A percentile compares a stretch with the other conserved stretches of the same genome.
phyloP scores from a whole-genome alignment of 2,329 filamentous ascomycete species.

The Chaetomiaceae sp. region DNA sequence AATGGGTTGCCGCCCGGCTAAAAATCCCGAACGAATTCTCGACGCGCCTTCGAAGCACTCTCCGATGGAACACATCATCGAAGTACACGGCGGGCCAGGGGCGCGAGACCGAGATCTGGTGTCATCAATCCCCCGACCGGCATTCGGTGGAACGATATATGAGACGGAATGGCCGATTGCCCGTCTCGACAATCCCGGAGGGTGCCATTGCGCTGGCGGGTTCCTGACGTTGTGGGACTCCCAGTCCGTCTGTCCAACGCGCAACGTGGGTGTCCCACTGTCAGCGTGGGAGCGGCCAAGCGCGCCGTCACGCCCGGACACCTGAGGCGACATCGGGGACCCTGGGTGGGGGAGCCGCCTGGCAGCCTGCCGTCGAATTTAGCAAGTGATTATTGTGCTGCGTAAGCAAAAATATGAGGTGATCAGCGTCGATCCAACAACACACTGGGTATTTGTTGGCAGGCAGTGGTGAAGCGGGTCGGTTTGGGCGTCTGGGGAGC shows the following conservation, averaged over 20 bases:
- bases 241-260: conserved; percentile 18
- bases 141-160: conserved; percentile 25
- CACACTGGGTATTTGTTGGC: background rate
- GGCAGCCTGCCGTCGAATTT: conserved; percentile 6
- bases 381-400: background rate
- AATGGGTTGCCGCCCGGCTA: conserved; percentile 53
- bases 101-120: conserved; percentile 30
- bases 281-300: conserved; percentile 1
- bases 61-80: conserved; percentile 36
- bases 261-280: background rate
- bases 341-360: background rate
- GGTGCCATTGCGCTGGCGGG: conserved; percentile 10
- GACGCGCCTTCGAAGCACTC: conserved; percentile 42
- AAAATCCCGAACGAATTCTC: conserved; percentile 55
- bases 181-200: background rate
- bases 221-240: conserved; percentile 12
- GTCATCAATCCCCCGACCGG: conserved; percentile 29
- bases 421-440: conserved; percentile 2
- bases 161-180: conserved; percentile 5
- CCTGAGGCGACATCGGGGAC: conserved; percentile 12
- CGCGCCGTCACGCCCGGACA: background rate
- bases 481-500: background rate
- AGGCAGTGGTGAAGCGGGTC: background rate
- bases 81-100: conserved; percentile 32
- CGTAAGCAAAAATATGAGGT: conserved; percentile 6